Evolutionary conservation across 2,329 filamentous ascomycete species (phyloP), one percentile per base, ranked within the genome.

Genomic region (Neopestalotiopsis clavispora): DNA sequence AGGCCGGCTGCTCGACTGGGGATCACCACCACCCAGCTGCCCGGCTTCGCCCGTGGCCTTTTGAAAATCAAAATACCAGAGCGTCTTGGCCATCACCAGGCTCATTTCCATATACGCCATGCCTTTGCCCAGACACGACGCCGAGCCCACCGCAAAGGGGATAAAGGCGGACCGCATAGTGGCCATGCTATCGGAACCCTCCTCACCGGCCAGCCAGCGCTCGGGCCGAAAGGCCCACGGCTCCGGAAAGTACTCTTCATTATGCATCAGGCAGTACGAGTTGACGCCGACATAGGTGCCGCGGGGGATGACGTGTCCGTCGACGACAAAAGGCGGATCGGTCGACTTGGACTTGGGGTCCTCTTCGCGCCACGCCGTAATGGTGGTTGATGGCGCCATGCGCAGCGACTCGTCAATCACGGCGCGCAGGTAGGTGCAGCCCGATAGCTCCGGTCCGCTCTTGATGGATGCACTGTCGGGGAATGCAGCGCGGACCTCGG

Each of bases 331-430:
- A 2, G 69, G 61, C 14, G 28, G 14, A n/a, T 59, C 13, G 20
- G 9, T 14, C 17, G 23, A 28, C 17, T 14, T 32, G 20, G 34
- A 38, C 34, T 59, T 32, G 23, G 6, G 14, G 45, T 49, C 45
- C n/a, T n/a, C 45, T 68, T 81, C 76, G 13, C 82, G 71, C 66
- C 75, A 71, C 61, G 83, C 67, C 67, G 78, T 66, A 67, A 74
- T 71, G 66, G 78, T 75, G 0, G 82, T 80, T 0, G 83, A 79
- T 4, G 85, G 83, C 4, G 81, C 80, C 65, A 85, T 75, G 17
- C 85, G 80, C 68, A 86, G 76, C 0, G 80, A 75, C 72, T 87
- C 84, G 61, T 86, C 80, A 56, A 87, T 79, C 67, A 80, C 80
- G 4, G 84, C 85, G 6, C 79, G 77, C 1, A 87, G 75, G 70